Evolutionary conservation across 805 yeast genomes (phyloP).

Genomic region (Ogataea wickerhamii): DNA sequence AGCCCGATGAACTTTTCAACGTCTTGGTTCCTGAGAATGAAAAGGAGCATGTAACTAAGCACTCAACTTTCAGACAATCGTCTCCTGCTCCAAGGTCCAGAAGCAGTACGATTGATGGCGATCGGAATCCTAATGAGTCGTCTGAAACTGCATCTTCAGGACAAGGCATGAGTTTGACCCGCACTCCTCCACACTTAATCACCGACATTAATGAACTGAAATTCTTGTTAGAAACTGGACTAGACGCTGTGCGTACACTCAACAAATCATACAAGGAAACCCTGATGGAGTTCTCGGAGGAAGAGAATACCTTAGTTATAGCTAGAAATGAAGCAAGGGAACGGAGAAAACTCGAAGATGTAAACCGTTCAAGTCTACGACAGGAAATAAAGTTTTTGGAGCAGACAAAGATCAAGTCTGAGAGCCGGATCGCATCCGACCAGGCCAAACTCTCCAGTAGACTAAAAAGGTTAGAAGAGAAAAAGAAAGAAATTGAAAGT

Average conservation of each 20-base stretch:
- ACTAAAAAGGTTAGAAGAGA: conserved; percentile 30
- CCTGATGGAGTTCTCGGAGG: conserved; percentile 37
- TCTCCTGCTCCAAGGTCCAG: conserved; percentile 28
- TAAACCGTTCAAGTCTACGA: conserved; percentile 36
- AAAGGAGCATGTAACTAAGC: conserved; percentile 29
- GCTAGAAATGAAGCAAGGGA: conserved; percentile 37
- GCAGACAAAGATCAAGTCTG: conserved; percentile 37
- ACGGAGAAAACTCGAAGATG: conserved; percentile 40
- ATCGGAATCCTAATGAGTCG: conserved; percentile 10
- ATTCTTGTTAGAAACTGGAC: conserved; percentile 38
- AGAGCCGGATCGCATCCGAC: conserved; percentile 33
- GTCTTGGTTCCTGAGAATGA: conserved; percentile 34
- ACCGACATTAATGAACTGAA: conserved; percentile 42
- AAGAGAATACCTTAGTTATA: conserved; percentile 31
- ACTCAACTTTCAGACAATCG: conserved; percentile 25
- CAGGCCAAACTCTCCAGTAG: conserved; percentile 29
- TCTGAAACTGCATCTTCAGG: conserved; percentile 1
- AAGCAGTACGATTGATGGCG: conserved; percentile 34
- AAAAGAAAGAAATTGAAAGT: conserved; percentile 31
- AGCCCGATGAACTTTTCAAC: conserved; percentile 37
- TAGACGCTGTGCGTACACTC: conserved; percentile 38
- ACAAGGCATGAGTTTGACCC: conserved; percentile 11
- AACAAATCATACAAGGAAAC: conserved; percentile 32
- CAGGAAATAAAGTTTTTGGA: conserved; percentile 41
- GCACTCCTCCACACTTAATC: conserved; percentile 29